Percentiles rank a stretch among this genome's conserved stretches.
phyloP scores from a whole-genome alignment of 1,139 yeast genomes.

The Candida anutae region DNA sequence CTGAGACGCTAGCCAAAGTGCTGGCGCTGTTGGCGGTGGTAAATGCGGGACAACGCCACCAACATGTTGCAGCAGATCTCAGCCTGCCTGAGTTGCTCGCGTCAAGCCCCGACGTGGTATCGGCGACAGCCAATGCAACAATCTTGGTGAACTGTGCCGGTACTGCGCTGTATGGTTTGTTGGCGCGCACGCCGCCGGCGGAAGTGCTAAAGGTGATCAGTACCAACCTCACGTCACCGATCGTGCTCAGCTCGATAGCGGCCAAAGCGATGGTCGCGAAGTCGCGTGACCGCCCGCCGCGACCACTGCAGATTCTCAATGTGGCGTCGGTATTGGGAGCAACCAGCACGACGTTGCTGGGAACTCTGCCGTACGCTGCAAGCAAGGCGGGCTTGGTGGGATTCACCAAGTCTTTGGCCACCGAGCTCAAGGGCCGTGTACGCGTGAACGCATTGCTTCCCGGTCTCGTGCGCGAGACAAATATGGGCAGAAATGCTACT shows the following conservation, averaged over 20 bases:
- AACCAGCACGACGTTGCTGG: constrained; percentile 35
- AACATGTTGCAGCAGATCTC: constrained; percentile 46
- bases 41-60: constrained; percentile 35
- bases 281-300: constrained; percentile 14
- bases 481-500: constrained; percentile 50
- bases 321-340: constrained; percentile 64
- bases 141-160: constrained; percentile 81
- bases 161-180: constrained; percentile 51
- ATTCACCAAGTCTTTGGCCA: constrained; percentile 55
- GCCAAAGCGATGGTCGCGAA: constrained; percentile 39
- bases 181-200: constrained; percentile 35
- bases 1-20: constrained; percentile 25
- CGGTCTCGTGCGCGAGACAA: constrained; percentile 66
- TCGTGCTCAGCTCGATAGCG: constrained; percentile 43
- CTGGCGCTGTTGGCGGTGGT: constrained; percentile 24
- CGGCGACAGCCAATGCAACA: constrained; percentile 20
- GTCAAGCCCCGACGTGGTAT: constrained; percentile 6
- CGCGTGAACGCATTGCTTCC: constrained; percentile 66
- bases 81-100: constrained; percentile 2
- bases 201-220: constrained; percentile 44
- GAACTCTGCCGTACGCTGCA: constrained; percentile 73
- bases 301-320: constrained; percentile 50
- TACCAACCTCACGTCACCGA: constrained; percentile 61
- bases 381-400: constrained; percentile 73
- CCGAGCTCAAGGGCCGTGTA: constrained; percentile 48